These are phyloP conservation scores for Amylocarpus encephaloides DNA, from an alignment of 2,329 filamentous ascomycete genomes.

Conservation along the genomic window DNA sequence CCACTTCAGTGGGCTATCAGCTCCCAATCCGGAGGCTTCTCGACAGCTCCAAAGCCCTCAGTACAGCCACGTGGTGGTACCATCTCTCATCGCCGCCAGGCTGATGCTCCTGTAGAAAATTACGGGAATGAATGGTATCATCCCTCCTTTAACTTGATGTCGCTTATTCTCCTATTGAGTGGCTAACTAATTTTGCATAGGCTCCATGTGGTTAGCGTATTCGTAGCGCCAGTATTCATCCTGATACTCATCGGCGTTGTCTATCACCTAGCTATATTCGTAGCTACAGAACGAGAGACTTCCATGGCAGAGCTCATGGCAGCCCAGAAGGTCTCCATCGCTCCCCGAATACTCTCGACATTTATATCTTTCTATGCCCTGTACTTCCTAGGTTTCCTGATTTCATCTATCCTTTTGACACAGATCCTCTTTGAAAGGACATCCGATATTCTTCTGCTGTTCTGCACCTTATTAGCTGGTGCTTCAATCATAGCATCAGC, in stretches of 20 bases:
- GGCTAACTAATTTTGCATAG: constrained; percentile 5
- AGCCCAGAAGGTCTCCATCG: constrained; percentile 22
- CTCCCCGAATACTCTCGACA: constrained; percentile 22
- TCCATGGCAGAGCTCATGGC: constrained; percentile 24
- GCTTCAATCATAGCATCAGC: constrained; percentile 16
- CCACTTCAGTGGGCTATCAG: constrained; percentile 24
- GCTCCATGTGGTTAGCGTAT: constrained; percentile 13
- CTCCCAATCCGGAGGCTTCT: constrained; percentile 19
- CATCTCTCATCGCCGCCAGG: background rate
- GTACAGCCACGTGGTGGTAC: constrained; percentile 16
- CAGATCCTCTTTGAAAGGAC: constrained; percentile 22
- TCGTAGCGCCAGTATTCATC: constrained; percentile 23
- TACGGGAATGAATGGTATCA: constrained; percentile 4
- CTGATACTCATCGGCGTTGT: constrained; percentile 25
- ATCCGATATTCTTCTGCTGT: constrained; percentile 23
- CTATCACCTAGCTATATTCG: constrained; percentile 24
- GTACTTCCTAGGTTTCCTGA: constrained; percentile 24
- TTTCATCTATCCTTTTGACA: constrained; percentile 22
- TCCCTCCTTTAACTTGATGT: background rate
- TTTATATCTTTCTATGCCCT: constrained; percentile 21
- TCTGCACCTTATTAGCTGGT: constrained; percentile 20
- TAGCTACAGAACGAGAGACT: constrained; percentile 23
- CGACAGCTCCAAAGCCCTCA: constrained; percentile 14
- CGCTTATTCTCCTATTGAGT: background rate
- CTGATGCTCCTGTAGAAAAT: background rate